Base-by-base conservation (phyloP, 2,329 filamentous ascomycete genomes). In the Alternaria metachromatica region DNA sequence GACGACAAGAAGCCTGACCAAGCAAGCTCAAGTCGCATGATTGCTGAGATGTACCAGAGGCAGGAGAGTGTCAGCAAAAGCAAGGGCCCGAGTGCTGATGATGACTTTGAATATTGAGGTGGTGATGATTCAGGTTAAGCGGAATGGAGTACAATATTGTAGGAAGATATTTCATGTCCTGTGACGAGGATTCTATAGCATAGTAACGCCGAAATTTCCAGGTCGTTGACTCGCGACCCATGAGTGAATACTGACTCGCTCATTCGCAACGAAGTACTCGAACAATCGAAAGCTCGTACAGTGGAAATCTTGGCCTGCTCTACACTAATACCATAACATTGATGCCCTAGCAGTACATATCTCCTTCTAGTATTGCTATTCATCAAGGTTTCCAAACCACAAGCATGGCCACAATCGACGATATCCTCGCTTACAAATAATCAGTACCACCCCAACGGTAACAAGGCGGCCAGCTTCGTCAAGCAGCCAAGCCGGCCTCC, bases 1-100 rank as follows among this genome's bases (percentile, higher is more conserved):
- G 95, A 98, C 63, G 96, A 99, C 78, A 99, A 99, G 87, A 97
- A 97, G 83, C 89, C 93, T 0, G 94, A 97, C 66, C 87, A 95
- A 82, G 96, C 96, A 13, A 97, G 94, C 43, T 91, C 87, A 33
- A 93, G 90, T 66, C 86, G 90, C 55, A 92, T 96, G 82, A 92
- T 99, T 54, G 94, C 94, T 0, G 96, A 98, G 80, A 97, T 99
- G 95, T 99, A 98, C 82, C 87, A 90, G 70, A 94, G 92, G 82
- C 96, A 99, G 84, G 95, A 98, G 84, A 92, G 91, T 71, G 93
- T 97, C 55, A 84, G 88, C 12, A 96, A 96, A 85, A 93, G 84
- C 61, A 97, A 97, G 83, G 92, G 91, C 0, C 92, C 93, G 5
- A 86, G 90, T 51, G 94, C 94, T 59, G 96, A 99, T 84, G 95